phyloP scores from a whole-genome alignment of 1,139 yeast species.

The Protomyces inundatus region DNA sequence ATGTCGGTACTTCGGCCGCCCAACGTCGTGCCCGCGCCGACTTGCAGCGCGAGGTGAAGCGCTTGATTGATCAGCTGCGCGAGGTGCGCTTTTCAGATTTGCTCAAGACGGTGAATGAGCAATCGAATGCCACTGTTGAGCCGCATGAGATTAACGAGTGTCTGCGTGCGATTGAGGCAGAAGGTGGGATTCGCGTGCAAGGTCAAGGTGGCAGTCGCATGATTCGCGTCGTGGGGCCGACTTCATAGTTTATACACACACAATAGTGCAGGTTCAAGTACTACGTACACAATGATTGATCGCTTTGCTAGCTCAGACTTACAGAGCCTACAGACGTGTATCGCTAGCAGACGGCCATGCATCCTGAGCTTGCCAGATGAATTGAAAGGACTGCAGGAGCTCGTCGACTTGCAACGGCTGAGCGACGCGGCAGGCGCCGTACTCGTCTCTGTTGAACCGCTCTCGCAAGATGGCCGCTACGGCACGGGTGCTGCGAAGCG shows the following conservation, averaged over 20 bases:
- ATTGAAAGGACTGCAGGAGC: not conserved
- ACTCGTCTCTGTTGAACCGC: constrained; percentile 22
- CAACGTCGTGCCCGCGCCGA: constrained; percentile 78
- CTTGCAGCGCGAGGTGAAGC: constrained; percentile 56
- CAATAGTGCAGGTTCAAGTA: not conserved
- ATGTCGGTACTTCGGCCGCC: constrained; percentile 88
- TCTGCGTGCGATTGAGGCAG: constrained; percentile 64
- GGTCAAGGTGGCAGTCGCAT: constrained; percentile 73
- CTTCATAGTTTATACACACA: not conserved
- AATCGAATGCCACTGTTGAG: constrained; percentile 63
- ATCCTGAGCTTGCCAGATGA: constrained; percentile 13
- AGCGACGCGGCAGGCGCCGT: constrained; percentile 4
- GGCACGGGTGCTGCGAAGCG: constrained; percentile 24
- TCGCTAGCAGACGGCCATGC: constrained; percentile 1
- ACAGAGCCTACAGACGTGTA: not conserved
- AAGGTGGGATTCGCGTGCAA: constrained; percentile 62
- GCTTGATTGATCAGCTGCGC: constrained; percentile 40
- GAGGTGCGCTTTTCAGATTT: constrained; percentile 59
- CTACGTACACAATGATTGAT: not conserved
- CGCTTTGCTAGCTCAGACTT: not conserved
- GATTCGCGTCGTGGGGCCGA: constrained; percentile 37
- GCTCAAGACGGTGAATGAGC: constrained; percentile 60
- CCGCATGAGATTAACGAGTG: constrained; percentile 64
- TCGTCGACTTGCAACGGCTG: constrained; percentile 6
- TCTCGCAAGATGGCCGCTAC: constrained; percentile 12